Evolutionary conservation across 2,329 filamentous ascomycete genomes (phyloP).

Genomic region (Metarhizium brunneum): DNA sequence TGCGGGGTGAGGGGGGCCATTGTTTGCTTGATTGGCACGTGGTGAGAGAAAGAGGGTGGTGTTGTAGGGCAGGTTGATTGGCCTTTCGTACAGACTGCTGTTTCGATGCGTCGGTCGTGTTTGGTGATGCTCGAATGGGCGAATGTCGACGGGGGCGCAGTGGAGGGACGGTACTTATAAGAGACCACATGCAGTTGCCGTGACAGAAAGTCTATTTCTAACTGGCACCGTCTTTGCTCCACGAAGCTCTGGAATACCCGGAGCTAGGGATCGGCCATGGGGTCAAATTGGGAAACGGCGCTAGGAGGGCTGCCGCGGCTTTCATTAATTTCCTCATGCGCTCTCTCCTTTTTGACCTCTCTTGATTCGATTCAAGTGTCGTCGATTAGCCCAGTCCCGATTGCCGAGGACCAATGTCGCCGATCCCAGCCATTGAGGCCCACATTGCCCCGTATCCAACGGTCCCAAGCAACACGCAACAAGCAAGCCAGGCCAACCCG

Average conservation of each 20-base stretch:
- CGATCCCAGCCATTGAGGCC: not conserved
- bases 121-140: not conserved
- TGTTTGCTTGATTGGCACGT: slow-evolving; percentile 6
- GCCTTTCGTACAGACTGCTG: not conserved
- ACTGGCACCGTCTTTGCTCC: not conserved
- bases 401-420: slow-evolving; percentile 4
- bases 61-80: not conserved
- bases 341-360: not conserved
- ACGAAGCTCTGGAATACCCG: not conserved
- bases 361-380: not conserved
- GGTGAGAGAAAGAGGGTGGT: not conserved
- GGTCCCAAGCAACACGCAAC: no score
- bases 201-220: not conserved
- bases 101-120: not conserved
- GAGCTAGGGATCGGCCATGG: not conserved
- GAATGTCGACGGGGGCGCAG: not conserved
- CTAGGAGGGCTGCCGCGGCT: slow-evolving; percentile 2
- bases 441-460: not conserved
- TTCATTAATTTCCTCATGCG: not conserved
- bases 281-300: not conserved
- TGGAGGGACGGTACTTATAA: not conserved
- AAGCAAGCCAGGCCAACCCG: not conserved
- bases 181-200: no score
- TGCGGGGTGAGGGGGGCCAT: slow-evolving; percentile 49
- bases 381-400: not conserved